These are phyloP conservation scores for Zygosaccharomyces lentus DNA, from an alignment of 805 yeast species.

Conservation along the genomic window DNA sequence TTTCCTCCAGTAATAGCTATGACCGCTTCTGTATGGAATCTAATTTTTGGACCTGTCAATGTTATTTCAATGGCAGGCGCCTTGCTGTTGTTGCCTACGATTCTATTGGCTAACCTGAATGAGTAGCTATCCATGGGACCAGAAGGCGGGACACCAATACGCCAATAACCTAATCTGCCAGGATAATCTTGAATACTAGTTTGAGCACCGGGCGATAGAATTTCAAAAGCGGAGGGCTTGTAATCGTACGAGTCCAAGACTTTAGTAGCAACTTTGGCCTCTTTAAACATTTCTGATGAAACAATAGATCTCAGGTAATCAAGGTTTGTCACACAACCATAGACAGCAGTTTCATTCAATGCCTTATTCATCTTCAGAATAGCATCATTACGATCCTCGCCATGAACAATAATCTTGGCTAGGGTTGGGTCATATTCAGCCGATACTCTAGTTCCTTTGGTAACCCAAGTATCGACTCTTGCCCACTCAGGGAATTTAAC, in stretches of 20 bases:
- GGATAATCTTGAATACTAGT: conserved; percentile 96
- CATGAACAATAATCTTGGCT: conserved; percentile 95
- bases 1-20: conserved; percentile 87
- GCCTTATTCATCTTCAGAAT: conserved; percentile 72
- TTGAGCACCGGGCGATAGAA: conserved; percentile 85
- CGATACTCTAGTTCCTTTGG: conserved; percentile 78
- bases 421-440: conserved; percentile 96
- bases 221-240: conserved; percentile 78
- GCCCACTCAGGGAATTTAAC: conserved; percentile 87
- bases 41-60: conserved; percentile 75
- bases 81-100: conserved; percentile 77
- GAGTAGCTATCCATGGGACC: conserved; percentile 97
- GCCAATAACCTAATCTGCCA: conserved; percentile 69
- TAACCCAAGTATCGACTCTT: conserved; percentile 92
- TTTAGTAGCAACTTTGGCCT: conserved; percentile 82
- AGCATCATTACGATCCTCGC: conserved; percentile 83
- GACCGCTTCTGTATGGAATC: conserved; percentile 76
- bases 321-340: conserved; percentile 84
- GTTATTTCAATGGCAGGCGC: conserved; percentile 93
- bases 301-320: conserved; percentile 88
- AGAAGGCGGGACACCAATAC: conserved; percentile 91
- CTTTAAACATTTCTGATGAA: conserved; percentile 74
- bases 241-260: conserved; percentile 78
- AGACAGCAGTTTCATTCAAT: conserved; percentile 76
- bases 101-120: conserved; percentile 81